A percentile compares a stretch with the other conserved stretches of the same genome.
These are phyloP conservation scores for Sclerotinia nivalis DNA, from an alignment of 2,329 filamentous ascomycete genomes.

Conservation along the genomic window DNA sequence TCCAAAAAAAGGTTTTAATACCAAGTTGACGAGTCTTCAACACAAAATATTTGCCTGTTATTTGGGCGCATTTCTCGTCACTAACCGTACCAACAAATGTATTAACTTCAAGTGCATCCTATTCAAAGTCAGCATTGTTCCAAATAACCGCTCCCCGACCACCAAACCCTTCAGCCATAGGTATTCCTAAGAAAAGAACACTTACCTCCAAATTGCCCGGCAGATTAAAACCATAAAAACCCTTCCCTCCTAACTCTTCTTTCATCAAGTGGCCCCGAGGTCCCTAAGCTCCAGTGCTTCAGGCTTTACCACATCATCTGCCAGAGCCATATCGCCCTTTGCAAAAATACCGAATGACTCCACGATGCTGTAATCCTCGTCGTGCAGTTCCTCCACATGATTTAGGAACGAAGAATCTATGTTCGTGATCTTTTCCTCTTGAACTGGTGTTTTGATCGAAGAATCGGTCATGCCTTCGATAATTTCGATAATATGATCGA, in stretches of 20 bases:
- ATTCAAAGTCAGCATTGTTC: background rate
- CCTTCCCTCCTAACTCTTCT: constrained; percentile 32
- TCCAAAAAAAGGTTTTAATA: background rate
- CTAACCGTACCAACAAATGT: background rate
- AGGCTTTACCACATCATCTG: constrained; percentile 70
- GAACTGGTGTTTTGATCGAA: constrained; percentile 60
- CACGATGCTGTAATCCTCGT: constrained; percentile 70
- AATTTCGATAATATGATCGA: constrained; percentile 67
- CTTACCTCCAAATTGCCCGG: constrained; percentile 26
- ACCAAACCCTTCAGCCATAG: too few species aligned
- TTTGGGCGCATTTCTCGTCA: too few species aligned
- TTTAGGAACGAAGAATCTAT: constrained; percentile 77
- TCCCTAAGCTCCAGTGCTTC: constrained; percentile 68
- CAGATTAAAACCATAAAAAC: constrained; percentile 24
- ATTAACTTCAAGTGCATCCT: constrained; percentile 27
- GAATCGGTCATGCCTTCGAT: constrained; percentile 66
- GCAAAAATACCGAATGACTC: constrained; percentile 66
- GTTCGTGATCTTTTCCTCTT: constrained; percentile 51
- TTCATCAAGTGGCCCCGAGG: constrained; percentile 52
- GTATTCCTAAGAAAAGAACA: background rate
- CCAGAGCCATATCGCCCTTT: constrained; percentile 60
- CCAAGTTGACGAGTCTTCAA: background rate
- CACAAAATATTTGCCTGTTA: background rate
- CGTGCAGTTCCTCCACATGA: constrained; percentile 75
- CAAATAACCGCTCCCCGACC: background rate